Evolutionary conservation across 1,284 basidiomycete species (phyloP).

Genomic region (Apiotrichum akiyoshidainum): DNA sequence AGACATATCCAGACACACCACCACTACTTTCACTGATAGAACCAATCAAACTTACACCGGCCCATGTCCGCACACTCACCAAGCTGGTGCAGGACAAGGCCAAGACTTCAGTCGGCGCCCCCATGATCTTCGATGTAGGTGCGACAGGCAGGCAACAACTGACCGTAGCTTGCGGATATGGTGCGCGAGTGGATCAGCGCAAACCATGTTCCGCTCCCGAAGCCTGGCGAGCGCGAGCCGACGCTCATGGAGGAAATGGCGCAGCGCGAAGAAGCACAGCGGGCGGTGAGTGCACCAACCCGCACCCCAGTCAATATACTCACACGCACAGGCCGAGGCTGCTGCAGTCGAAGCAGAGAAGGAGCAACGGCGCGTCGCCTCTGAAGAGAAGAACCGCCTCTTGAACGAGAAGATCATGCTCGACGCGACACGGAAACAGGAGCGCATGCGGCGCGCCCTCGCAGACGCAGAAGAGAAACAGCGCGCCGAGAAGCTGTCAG

Average conservation of each 20-base stretch:
- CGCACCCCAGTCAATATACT: too few relatives aligned
- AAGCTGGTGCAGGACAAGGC: slow-evolving; percentile 43
- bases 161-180: slow-evolving; percentile 38
- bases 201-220: slow-evolving; percentile 44
- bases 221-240: slow-evolving; percentile 33
- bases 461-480: slow-evolving; percentile 18
- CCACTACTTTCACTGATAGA: slow-evolving; percentile 40
- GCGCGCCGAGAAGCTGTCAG: slow-evolving; percentile 31
- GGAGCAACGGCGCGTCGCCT: slow-evolving; percentile 28
- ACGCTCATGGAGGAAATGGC: slow-evolving; percentile 50
- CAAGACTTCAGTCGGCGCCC: slow-evolving; percentile 33
- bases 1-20: slow-evolving; percentile 14
- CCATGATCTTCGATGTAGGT: slow-evolving; percentile 49
- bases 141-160: not conserved
- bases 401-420: slow-evolving; percentile 43
- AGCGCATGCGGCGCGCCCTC: slow-evolving; percentile 18
- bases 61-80: slow-evolving; percentile 39
- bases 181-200: slow-evolving; percentile 43
- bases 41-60: slow-evolving; percentile 34
- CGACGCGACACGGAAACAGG: slow-evolving; percentile 38
- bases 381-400: slow-evolving; percentile 35
- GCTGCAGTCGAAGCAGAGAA: slow-evolving; percentile 30
- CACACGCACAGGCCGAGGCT: slow-evolving; percentile 29
- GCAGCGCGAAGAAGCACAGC: slow-evolving; percentile 44
- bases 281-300: slow-evolving; percentile 34